These are phyloP conservation scores for Brassica balearica DNA, from an alignment of 441 rosid genomes.

Conservation along the genomic window DNA sequence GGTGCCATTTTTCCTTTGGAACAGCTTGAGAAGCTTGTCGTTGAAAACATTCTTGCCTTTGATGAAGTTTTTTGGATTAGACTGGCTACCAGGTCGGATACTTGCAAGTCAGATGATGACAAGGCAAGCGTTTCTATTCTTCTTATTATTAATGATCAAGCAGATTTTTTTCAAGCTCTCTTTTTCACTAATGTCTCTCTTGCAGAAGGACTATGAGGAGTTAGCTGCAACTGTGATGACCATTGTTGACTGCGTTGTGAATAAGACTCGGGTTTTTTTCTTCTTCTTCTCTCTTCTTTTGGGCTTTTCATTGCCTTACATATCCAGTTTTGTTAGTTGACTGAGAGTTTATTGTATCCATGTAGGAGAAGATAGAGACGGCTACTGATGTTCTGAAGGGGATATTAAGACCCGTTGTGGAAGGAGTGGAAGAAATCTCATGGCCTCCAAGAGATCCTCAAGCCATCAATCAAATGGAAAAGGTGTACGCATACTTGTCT, in stretches of 20 bases:
- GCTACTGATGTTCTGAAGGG: slow-evolving; percentile 86
- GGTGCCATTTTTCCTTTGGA: not conserved
- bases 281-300: slow-evolving; percentile 3
- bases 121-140: slow-evolving; percentile 65
- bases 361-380: slow-evolving; percentile 84
- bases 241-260: slow-evolving; percentile 82
- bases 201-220: slow-evolving; percentile 95
- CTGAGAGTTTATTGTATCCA: slow-evolving; percentile 6
- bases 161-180: slow-evolving; percentile 28
- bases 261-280: slow-evolving; percentile 70
- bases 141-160: slow-evolving; percentile 33
- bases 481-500: slow-evolving; percentile 45
- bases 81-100: slow-evolving; percentile 84
- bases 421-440: slow-evolving; percentile 66
- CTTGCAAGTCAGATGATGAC: slow-evolving; percentile 91
- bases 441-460: slow-evolving; percentile 93
- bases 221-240: slow-evolving; percentile 80
- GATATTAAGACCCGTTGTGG: slow-evolving; percentile 72
- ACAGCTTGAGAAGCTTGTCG: slow-evolving; percentile 88
- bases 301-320: slow-evolving; percentile 3
- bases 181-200: slow-evolving; percentile 27
- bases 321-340: not conserved
- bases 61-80: slow-evolving; percentile 85
- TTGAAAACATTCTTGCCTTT: slow-evolving; percentile 87
- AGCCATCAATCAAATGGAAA: slow-evolving; percentile 76